phyloP scores from a whole-genome alignment of 495 filamentous ascomycete species.

The Neurospora cerealis region DNA sequence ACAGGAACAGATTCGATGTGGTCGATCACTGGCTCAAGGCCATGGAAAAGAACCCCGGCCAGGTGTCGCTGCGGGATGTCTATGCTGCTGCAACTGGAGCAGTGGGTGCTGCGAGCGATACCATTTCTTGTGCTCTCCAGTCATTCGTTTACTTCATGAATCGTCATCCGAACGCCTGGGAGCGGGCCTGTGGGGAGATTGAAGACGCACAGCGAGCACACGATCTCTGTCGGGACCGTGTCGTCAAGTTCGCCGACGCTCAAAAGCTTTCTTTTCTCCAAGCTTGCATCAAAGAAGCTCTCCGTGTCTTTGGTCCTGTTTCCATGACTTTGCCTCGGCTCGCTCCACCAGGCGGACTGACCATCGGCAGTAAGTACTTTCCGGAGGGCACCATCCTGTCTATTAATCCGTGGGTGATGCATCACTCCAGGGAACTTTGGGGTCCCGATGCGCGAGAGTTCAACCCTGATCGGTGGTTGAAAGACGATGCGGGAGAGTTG shows the following conservation, averaged over 20 bases:
- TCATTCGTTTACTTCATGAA: background rate
- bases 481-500: slow-evolving; percentile 7
- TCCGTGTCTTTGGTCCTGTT: slow-evolving; percentile 47
- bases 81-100: background rate
- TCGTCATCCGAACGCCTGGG: background rate
- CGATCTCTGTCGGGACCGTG: slow-evolving; percentile 25
- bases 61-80: background rate
- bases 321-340: slow-evolving; percentile 36
- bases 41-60: background rate
- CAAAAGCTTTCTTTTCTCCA: slow-evolving; percentile 36
- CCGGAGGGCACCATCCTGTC: slow-evolving; percentile 27
- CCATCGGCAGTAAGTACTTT: slow-evolving; percentile 6
- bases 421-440: slow-evolving; percentile 26
- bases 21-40: background rate
- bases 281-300: slow-evolving; percentile 47
- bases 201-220: background rate
- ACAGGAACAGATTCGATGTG: slow-evolving; percentile 5
- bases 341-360: slow-evolving; percentile 39
- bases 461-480: slow-evolving; percentile 32
- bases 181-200: background rate
- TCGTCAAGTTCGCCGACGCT: slow-evolving; percentile 34
- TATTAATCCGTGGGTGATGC: slow-evolving; percentile 36
- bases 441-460: slow-evolving; percentile 27
- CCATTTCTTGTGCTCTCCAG: background rate
- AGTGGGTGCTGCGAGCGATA: slow-evolving; percentile 1